phyloP scores from a whole-genome alignment of 768 basidiomycete species.

The Mycena leptocephala region DNA sequence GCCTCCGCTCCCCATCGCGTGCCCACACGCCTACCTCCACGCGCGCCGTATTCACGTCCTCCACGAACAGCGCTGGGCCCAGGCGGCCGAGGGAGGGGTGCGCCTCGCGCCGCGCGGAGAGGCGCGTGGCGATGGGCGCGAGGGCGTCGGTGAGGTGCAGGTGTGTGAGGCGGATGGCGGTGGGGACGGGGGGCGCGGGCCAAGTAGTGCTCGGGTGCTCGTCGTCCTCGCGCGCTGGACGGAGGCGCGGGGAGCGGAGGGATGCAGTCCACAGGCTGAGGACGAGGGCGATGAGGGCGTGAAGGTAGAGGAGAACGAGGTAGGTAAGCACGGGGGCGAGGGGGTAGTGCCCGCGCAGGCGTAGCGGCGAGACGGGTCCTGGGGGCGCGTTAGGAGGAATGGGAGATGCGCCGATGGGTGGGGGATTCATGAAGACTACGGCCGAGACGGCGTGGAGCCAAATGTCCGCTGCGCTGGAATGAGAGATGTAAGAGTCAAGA shows the following conservation, averaged over 20 bases:
- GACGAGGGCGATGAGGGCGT: conserved; percentile 20
- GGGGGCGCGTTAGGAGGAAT: neutral
- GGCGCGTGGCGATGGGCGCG: conserved; percentile 32
- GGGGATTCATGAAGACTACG: neutral
- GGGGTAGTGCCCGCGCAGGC: conserved; percentile 29
- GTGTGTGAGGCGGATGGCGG: conserved; percentile 28
- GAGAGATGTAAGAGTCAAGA: neutral
- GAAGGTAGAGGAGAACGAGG: conserved; percentile 26
- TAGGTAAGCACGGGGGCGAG: conserved; percentile 26
- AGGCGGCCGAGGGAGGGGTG: conserved; percentile 4
- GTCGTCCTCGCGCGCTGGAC: no score
- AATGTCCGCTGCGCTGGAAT: conserved; percentile 24
- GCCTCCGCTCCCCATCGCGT: conserved; percentile 6
- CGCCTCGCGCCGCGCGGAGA: conserved; percentile 15
- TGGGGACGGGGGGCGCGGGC: no score
- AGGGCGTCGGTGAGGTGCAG: conserved; percentile 27
- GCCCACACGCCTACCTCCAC: conserved; percentile 36
- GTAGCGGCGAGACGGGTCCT: neutral
- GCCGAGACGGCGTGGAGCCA: conserved; percentile 33
- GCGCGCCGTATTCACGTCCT: conserved; percentile 34
- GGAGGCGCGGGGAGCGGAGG: no score
- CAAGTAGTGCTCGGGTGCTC: no score
- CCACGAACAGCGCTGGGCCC: conserved; percentile 20
- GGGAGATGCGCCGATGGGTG: neutral
- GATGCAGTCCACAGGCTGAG: conserved; percentile 28